Conservation (phyloP, 208 protist species). For the Trypanosoma rangeli region DNA sequence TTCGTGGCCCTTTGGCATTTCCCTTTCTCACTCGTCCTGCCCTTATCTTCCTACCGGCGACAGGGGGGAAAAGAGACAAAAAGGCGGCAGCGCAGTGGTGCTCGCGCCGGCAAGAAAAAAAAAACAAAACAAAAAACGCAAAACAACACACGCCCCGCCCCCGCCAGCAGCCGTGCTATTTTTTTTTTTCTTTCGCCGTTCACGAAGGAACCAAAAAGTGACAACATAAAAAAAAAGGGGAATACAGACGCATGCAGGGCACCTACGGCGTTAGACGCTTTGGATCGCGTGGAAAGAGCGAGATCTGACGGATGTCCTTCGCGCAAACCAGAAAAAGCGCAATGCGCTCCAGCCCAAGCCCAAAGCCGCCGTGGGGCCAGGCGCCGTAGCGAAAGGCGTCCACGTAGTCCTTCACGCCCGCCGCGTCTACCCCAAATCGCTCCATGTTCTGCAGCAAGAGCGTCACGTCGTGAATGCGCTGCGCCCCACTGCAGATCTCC, state of each 20-base stretch:
- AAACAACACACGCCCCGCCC: not conserved
- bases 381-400: constrained; percentile 97
- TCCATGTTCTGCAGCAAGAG: constrained; percentile 76
- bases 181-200: not conserved
- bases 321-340: constrained; percentile 97
- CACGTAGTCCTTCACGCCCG: constrained; percentile 92
- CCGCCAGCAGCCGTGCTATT: not conserved
- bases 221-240: not conserved
- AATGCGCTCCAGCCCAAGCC: constrained; percentile 98
- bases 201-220: constrained; percentile 5
- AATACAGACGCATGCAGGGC: not conserved
- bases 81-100: not conserved
- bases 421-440: constrained; percentile 38
- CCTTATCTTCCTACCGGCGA: not conserved
- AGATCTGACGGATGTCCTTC: constrained; percentile 96
- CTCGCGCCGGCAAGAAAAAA: not conserved
- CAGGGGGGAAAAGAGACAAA: not conserved
- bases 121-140: constrained; percentile 10
- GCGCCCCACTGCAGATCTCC: constrained; percentile 99
- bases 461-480: constrained; percentile 96
- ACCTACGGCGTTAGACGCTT: constrained; percentile 93
- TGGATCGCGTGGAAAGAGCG: constrained; percentile 98
- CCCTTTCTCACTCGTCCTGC: not conserved
- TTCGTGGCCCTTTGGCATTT: constrained; percentile 18
- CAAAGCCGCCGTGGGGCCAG: constrained; percentile 98